phyloP scores from a whole-genome alignment of 139 green algal species.

The Choricystis sp. region DNA sequence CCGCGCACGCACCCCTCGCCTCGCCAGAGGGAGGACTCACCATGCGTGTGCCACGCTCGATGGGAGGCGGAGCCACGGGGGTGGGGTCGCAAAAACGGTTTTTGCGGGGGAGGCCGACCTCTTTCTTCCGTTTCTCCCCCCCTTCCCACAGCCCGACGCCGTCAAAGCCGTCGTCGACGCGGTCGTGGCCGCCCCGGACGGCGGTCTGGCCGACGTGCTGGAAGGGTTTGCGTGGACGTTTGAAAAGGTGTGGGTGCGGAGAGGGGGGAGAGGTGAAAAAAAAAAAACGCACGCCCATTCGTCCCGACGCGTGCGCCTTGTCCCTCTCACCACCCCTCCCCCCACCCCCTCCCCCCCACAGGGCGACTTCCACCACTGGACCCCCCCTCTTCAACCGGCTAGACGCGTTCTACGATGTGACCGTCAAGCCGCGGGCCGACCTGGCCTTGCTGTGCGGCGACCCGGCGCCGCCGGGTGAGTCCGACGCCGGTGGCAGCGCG shows the following conservation, averaged over 20 bases:
- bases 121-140: background rate
- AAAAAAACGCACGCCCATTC: background rate
- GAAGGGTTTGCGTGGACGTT: constrained; percentile 54
- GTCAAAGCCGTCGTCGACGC: constrained; percentile 35
- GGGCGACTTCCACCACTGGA: constrained; percentile 84
- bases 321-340: background rate
- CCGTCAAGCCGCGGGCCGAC: constrained; percentile 35
- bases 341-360: constrained; percentile 17
- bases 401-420: constrained; percentile 58
- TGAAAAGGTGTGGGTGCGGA: constrained; percentile 40
- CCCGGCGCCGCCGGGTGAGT: background rate
- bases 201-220: constrained; percentile 25
- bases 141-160: constrained; percentile 24
- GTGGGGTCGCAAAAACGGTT: too few species aligned
- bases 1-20: too few species aligned
- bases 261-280: background rate
- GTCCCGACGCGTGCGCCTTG: background rate
- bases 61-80: too few species aligned
- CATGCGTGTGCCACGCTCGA: too few species aligned
- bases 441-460: constrained; percentile 29
- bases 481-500: background rate
- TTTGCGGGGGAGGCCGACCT: too few species aligned
- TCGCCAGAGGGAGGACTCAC: too few species aligned
- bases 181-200: constrained; percentile 17
- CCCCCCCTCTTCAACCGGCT: constrained; percentile 71